Evolutionary conservation across 176 grass and related monocot genomes (phyloP).

Genomic region (Oryza glaberrima): DNA sequence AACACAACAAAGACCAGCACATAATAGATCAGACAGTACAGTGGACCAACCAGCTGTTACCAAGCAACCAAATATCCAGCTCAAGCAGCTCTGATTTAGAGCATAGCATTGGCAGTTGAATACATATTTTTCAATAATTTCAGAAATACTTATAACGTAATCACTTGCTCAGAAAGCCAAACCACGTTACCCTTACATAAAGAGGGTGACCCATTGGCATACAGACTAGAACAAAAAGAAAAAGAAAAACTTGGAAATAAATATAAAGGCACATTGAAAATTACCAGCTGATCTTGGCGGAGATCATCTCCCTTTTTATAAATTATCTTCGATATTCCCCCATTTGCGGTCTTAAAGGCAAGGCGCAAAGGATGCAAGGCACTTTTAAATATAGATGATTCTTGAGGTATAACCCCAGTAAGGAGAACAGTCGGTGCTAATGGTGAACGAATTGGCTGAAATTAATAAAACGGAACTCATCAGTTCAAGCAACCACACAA

Average conservation of each 20-base stretch:
- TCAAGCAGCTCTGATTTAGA: background rate
- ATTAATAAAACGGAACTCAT: slow-evolving; percentile 22
- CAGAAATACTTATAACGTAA: background rate
- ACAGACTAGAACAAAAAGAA: slow-evolving; percentile 26
- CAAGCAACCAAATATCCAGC: slow-evolving; percentile 3
- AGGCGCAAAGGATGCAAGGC: slow-evolving; percentile 83
- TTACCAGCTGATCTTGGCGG: slow-evolving; percentile 96
- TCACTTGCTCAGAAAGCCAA: background rate
- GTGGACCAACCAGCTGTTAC: background rate
- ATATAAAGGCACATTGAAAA: slow-evolving; percentile 29
- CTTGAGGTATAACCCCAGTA: slow-evolving; percentile 77
- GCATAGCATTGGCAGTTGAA: background rate
- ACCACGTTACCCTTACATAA: background rate
- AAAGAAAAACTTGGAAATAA: background rate
- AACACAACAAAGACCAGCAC: background rate
- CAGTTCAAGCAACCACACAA: slow-evolving; percentile 31
- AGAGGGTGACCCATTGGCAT: background rate
- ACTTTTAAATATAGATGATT: slow-evolving; percentile 91
- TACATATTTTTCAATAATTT: background rate
- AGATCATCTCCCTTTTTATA: slow-evolving; percentile 98
- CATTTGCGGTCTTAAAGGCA: slow-evolving; percentile 77
- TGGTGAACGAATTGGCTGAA: slow-evolving; percentile 93
- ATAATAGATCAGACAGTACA: background rate
- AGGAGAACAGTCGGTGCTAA: slow-evolving; percentile 66
- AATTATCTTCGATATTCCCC: slow-evolving; percentile 75